Base-by-base conservation (phyloP, 1,139 yeast genomes). In the Kurtzmaniella quercitrusa region DNA sequence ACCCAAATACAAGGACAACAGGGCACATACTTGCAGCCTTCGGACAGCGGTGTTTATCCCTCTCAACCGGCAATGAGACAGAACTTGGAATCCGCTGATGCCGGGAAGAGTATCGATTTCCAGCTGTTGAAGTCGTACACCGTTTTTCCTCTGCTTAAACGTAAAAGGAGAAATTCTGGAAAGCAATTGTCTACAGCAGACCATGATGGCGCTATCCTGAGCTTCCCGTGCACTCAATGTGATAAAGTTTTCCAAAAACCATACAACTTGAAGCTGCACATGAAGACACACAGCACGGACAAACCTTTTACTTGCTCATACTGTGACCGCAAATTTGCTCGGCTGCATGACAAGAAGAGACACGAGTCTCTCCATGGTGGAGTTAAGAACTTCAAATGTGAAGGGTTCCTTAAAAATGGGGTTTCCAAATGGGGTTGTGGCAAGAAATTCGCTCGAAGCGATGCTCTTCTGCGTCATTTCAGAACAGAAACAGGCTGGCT, bases 401-500 rank as follows among this genome's bases (percentile, higher is more conserved):
- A 76, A 51, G 83, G 83, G 4, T 61, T 60, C 38, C 58, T 79
- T 48, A 70, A 67, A 45, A 79, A 78, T 51, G 81, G 81, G 0
- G 58, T 54, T 15, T 75, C 81, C 1, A 64, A 59, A 50, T 79
- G 83, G 84, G 84, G 84, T 1, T 79, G 83, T 58, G 79, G 81
- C 24, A 76, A 75, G 60, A 68, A 68, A 48, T 79, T 79, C 59
- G 82, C 82, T 7, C 58, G 83, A 37, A 71, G 78, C 24, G 84
- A 79, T 54, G 84, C 83, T 1, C 64, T 79, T 42, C 71, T 79
- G 6, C 66, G 83, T 48, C 84, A 79, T 54, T 78, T 78, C 51
- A 63, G 81, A 44, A 77, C 83, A 2, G 83, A 77, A 46, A 72
- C 81, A 1, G 84, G 84, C 2, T 76, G 81, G 77, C 53, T 70